Conservation (phyloP, 352 stramenopile species). For the Pythium guiyangense region DNA sequence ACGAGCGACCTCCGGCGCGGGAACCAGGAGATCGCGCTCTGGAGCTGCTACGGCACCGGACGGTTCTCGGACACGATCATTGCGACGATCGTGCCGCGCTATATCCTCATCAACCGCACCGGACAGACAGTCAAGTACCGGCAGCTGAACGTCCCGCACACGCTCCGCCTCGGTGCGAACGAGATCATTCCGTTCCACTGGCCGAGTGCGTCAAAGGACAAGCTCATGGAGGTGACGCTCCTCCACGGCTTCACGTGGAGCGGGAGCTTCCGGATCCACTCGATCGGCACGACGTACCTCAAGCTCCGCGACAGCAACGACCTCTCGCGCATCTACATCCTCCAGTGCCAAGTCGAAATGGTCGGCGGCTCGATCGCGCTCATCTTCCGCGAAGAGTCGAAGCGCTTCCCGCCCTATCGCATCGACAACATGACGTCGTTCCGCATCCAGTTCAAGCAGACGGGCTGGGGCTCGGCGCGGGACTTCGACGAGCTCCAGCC, state of each 20-base stretch:
- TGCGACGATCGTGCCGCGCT: conserved; percentile 79
- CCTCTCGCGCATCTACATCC: conserved; percentile 78
- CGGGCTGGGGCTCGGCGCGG: conserved; percentile 61
- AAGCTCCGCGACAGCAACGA: conserved; percentile 76
- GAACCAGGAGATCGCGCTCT: conserved; percentile 78
- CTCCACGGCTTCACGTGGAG: conserved; percentile 82
- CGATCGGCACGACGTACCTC: conserved; percentile 80
- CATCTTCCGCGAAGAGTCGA: conserved; percentile 83
- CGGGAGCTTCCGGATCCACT: conserved; percentile 83
- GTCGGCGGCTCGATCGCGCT: conserved; percentile 81
- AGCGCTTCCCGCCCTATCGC: conserved; percentile 83
- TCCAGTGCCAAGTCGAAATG: conserved; percentile 86
- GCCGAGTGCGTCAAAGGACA: conserved; percentile 68
- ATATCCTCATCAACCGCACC: conserved; percentile 87
- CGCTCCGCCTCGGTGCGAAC: conserved; percentile 64
- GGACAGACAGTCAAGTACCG: conserved; percentile 82
- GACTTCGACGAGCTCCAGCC: conserved; percentile 76
- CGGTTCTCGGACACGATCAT: conserved; percentile 85
- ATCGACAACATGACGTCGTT: conserved; percentile 92
- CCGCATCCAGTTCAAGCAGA: conserved; percentile 84
- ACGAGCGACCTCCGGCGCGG: conserved; percentile 58
- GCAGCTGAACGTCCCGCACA: conserved; percentile 71
- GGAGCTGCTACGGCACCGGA: conserved; percentile 80
- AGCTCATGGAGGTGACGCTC: conserved; percentile 82
- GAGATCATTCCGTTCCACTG: conserved; percentile 83